Conservation (phyloP, 2,329 filamentous ascomycete species). For the Xylariaceae sp. region DNA sequence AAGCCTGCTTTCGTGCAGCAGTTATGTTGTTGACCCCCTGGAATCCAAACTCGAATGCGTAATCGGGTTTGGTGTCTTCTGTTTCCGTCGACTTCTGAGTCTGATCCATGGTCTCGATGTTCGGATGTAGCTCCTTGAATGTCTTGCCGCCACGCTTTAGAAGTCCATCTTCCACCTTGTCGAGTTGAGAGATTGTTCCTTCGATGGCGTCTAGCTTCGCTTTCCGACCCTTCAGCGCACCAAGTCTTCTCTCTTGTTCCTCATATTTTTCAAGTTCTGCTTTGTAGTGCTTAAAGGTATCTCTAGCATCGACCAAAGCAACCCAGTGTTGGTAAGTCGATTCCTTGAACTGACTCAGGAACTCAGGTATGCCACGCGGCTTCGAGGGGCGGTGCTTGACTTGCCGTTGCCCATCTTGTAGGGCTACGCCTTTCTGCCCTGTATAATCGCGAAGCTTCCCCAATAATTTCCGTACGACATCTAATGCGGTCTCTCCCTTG, state of each 20-base stretch:
- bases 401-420: constrained; percentile 4
- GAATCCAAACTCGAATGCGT: constrained; percentile 53
- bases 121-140: constrained; percentile 63
- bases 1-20: constrained; percentile 54
- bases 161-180: constrained; percentile 54
- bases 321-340: constrained; percentile 62
- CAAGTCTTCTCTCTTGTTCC: constrained; percentile 32
- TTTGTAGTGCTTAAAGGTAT: constrained; percentile 34
- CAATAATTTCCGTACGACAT: constrained; percentile 56
- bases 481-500: constrained; percentile 53
- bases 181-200: constrained; percentile 49
- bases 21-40: constrained; percentile 52
- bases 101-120: constrained; percentile 34
- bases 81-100: background rate
- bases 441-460: constrained; percentile 46
- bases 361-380: constrained; percentile 45
- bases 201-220: constrained; percentile 58
- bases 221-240: constrained; percentile 28
- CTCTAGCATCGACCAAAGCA: constrained; percentile 39
- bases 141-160: constrained; percentile 61
- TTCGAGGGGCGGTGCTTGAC: constrained; percentile 24
- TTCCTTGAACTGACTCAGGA: constrained; percentile 47
- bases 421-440: constrained; percentile 25
- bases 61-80: constrained; percentile 35
- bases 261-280: constrained; percentile 35